These are phyloP conservation scores for Vanrija sp. DNA, from an alignment of 1,284 basidiomycete genomes.

Conservation along the genomic window DNA sequence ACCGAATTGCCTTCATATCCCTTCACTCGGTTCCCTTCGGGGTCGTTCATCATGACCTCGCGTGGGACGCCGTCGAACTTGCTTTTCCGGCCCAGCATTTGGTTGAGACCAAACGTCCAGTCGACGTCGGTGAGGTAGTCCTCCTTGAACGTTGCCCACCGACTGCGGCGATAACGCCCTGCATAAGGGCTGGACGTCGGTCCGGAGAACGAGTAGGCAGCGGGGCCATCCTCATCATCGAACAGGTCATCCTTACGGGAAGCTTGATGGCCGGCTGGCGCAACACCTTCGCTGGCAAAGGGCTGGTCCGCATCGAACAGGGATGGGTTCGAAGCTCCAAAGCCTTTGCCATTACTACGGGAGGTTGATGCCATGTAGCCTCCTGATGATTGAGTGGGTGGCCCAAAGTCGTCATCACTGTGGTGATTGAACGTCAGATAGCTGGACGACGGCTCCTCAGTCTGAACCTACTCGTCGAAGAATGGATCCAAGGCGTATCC, in stretches of 20 bases:
- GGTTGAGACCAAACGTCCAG: constrained; percentile 45
- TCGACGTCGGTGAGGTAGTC: constrained; percentile 44
- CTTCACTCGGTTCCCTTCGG: constrained; percentile 51
- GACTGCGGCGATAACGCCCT: constrained; percentile 18
- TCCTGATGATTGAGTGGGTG: constrained; percentile 22
- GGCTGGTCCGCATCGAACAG: constrained; percentile 31
- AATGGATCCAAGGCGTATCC: constrained; percentile 47
- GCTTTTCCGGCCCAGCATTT: constrained; percentile 36
- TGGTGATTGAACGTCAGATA: background rate
- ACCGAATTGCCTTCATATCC: constrained; percentile 81
- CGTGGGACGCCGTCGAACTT: constrained; percentile 47
- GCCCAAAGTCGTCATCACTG: constrained; percentile 45
- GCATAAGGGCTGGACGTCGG: constrained; percentile 30
- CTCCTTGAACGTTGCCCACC: constrained; percentile 38
- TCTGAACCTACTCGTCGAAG: constrained; percentile 46
- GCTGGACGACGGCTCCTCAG: background rate
- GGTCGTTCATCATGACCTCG: constrained; percentile 66
- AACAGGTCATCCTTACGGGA: constrained; percentile 27
- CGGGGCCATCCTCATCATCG: constrained; percentile 41
- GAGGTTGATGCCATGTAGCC: constrained; percentile 37
- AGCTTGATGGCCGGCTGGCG: constrained; percentile 6
- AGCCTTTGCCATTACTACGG: constrained; percentile 18
- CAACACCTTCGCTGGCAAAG: constrained; percentile 24
- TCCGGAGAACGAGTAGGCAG: constrained; percentile 40
- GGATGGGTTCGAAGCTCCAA: constrained; percentile 28